A percentile compares a stretch with the other conserved stretches of the same genome.
Conservation (phyloP, 495 filamentous ascomycete genomes). For the Arthonia radiata region DNA sequence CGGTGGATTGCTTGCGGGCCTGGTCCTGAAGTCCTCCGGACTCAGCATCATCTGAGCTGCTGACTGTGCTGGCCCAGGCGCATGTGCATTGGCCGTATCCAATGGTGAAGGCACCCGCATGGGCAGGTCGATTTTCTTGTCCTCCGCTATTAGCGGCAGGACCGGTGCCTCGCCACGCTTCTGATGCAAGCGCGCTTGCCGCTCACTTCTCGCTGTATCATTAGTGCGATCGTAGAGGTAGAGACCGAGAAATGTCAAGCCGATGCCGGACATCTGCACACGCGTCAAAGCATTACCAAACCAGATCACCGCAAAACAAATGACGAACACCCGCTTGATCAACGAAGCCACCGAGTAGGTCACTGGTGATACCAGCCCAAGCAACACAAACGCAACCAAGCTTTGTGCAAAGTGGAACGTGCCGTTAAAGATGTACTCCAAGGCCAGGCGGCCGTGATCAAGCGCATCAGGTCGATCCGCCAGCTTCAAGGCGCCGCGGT, state of each 20-base stretch:
- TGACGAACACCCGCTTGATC: constrained; percentile 93
- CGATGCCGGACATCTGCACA: constrained; percentile 64
- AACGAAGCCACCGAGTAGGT: constrained; percentile 90
- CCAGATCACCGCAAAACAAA: constrained; percentile 85
- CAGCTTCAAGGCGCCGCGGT: constrained; percentile 28
- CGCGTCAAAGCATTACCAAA: constrained; percentile 71
- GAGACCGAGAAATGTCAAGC: constrained; percentile 69
- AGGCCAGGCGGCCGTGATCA: constrained; percentile 49
- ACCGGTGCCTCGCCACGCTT: constrained; percentile 34
- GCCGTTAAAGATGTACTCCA: constrained; percentile 91
- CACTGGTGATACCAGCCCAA: constrained; percentile 80
- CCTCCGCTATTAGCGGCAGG: constrained; percentile 35
- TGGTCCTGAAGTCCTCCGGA: too few species aligned
- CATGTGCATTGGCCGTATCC: too few species aligned
- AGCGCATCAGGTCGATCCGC: constrained; percentile 35
- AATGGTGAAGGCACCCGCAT: too few species aligned
- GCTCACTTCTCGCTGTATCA: constrained; percentile 63
- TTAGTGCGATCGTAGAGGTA: constrained; percentile 91
- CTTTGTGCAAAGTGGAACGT: constrained; percentile 93
- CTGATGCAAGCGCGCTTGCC: constrained; percentile 30
- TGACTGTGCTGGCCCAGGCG: too few species aligned
- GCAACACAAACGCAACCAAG: constrained; percentile 75
- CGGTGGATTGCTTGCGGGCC: too few species aligned
- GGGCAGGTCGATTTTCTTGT: constrained; percentile 5
- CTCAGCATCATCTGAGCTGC: too few species aligned